Percentiles rank a stretch among this genome's conserved stretches.
Conservation (phyloP, 371 early-diverging fungal genomes). For the Syncephalastrum sp. region DNA sequence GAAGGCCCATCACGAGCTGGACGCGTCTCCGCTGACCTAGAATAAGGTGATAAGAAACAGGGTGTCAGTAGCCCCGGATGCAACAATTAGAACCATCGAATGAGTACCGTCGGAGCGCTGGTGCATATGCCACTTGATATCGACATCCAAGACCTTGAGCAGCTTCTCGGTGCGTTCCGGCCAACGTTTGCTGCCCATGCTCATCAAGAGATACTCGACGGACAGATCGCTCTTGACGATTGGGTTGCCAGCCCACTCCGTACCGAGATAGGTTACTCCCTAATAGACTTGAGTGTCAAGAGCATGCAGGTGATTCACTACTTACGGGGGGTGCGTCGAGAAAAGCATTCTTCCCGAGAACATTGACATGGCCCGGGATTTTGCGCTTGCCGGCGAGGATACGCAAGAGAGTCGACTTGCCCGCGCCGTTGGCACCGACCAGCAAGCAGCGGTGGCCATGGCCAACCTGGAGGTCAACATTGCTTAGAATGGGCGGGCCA, state of each 20-base stretch:
- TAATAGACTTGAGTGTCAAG: conserved; percentile 6
- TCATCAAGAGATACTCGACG: conserved; percentile 67
- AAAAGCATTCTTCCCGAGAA: conserved; percentile 67
- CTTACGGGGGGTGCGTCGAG: conserved; percentile 52
- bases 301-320: too few species aligned
- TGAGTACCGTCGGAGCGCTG: conserved; percentile 65
- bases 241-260: conserved; percentile 75
- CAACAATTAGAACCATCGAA: not conserved
- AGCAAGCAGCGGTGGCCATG: conserved; percentile 64
- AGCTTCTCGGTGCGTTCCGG: conserved; percentile 62
- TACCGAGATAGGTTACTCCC: conserved; percentile 79
- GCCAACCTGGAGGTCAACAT: conserved; percentile 51
- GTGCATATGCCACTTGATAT: conserved; percentile 74
- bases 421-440: conserved; percentile 67
- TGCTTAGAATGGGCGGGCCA: conserved; percentile 54
- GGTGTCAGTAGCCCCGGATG: not conserved
- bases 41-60: not conserved
- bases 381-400: conserved; percentile 73
- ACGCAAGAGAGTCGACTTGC: conserved; percentile 65
- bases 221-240: conserved; percentile 61
- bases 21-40: conserved; percentile 60
- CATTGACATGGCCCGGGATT: conserved; percentile 53
- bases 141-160: conserved; percentile 68
- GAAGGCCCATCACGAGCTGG: conserved; percentile 74
- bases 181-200: conserved; percentile 66